These are phyloP conservation scores for Alliaria petiolata DNA, from an alignment of 345 rosid species.

Conservation along the genomic window DNA sequence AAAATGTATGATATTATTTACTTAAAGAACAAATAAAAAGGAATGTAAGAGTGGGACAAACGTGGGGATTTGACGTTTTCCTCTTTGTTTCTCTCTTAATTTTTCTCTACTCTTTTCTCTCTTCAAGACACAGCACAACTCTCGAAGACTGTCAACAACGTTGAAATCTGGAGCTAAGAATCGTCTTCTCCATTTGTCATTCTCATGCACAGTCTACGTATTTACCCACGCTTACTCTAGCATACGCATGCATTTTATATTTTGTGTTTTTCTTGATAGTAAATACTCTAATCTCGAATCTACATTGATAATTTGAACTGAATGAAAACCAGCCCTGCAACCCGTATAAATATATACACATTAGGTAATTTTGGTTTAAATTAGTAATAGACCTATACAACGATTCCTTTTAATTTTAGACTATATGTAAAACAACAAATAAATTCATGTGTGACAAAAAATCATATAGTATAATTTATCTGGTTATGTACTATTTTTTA, in stretches of 20 bases:
- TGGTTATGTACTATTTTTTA: not conserved
- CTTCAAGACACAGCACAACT: slow-evolving; percentile 42
- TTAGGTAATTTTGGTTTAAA: no score
- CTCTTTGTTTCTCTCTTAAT: slow-evolving; percentile 8
- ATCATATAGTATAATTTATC: not conserved
- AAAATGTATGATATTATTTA: not conserved
- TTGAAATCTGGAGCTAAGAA: slow-evolving; percentile 71
- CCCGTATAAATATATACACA: no score
- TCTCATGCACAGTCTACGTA: slow-evolving; percentile 45
- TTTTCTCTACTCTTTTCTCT: not conserved
- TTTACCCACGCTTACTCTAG: slow-evolving; percentile 9
- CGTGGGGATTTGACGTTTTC: slow-evolving; percentile 57
- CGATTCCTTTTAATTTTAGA: not conserved
- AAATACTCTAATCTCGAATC: not conserved
- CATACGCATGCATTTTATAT: slow-evolving; percentile 17
- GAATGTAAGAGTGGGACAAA: slow-evolving; percentile 34
- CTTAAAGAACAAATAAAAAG: not conserved
- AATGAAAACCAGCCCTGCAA: not conserved
- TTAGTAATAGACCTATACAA: not conserved
- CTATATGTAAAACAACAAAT: not conserved
- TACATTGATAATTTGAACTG: not conserved
- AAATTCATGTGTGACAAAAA: no score
- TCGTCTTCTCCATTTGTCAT: slow-evolving; percentile 88
- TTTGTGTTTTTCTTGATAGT: not conserved
- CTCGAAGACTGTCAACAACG: slow-evolving; percentile 49